A percentile compares a stretch with the other conserved stretches of the same genome.
phyloP scores from a whole-genome alignment of 2,329 filamentous ascomycete genomes.

The Blastomyces parvus region DNA sequence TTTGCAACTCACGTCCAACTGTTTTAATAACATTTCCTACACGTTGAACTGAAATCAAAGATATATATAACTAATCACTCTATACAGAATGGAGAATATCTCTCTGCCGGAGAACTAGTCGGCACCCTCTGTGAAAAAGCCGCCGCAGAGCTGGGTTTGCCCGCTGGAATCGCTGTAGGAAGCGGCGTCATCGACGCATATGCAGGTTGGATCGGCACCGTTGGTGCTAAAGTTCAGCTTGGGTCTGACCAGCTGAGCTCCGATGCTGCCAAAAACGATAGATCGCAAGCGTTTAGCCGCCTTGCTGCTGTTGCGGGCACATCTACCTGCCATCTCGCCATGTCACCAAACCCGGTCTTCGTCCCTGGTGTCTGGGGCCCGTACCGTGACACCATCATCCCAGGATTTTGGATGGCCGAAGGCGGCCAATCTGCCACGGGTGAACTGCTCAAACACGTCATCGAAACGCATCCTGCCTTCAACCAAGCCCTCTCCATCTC shows the following conservation, averaged over 20 bases:
- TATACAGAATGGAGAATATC: constrained; percentile 54
- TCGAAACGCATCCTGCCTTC: constrained; percentile 90
- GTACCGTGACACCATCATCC: constrained; percentile 86
- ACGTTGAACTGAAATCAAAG: background rate
- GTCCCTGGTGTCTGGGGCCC: constrained; percentile 95
- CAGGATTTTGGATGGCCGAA: constrained; percentile 92
- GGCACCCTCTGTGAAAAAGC: constrained; percentile 77
- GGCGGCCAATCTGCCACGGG: constrained; percentile 95
- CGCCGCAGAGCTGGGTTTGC: constrained; percentile 71
- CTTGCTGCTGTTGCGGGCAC: constrained; percentile 92
- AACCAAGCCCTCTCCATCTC: constrained; percentile 69
- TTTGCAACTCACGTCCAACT: too few relatives aligned
- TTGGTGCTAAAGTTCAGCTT: constrained; percentile 88
- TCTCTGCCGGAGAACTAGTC: constrained; percentile 85
- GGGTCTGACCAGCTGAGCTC: constrained; percentile 57
- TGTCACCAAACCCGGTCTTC: constrained; percentile 88
- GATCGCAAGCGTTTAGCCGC: constrained; percentile 85
- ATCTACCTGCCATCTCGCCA: constrained; percentile 92
- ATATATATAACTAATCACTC: background rate
- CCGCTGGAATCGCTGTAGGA: constrained; percentile 79
- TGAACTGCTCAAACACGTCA: constrained; percentile 84
- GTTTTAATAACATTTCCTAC: constrained; percentile 18
- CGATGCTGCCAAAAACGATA: constrained; percentile 64
- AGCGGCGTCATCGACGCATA: constrained; percentile 98
- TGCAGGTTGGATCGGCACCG: constrained; percentile 95